Conservation (phyloP, 768 basidiomycete species). For the Auricularia cornea region DNA sequence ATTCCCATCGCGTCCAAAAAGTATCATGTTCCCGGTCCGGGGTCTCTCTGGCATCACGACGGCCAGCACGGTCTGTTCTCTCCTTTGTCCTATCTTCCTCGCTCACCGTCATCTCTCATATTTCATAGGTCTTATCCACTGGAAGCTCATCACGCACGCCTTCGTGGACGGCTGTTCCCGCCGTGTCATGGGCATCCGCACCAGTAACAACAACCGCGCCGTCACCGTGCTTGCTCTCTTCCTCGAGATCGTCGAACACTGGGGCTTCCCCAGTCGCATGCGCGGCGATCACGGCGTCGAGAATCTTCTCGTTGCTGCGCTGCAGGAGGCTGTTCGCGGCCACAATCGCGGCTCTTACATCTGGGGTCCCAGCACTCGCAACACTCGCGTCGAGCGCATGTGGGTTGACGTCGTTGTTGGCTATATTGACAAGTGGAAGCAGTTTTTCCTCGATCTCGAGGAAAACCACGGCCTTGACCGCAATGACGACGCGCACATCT, state of each 20-base stretch:
- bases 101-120: constrained; percentile 12
- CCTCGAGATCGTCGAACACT: constrained; percentile 10
- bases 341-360: constrained; percentile 26
- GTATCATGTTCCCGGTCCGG: constrained; percentile 12
- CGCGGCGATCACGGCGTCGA: constrained; percentile 34
- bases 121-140: constrained; percentile 13
- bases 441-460: constrained; percentile 8
- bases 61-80: constrained; percentile 14
- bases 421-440: constrained; percentile 6
- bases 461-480: constrained; percentile 2
- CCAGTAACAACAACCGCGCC: constrained; percentile 31
- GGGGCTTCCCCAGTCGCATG: constrained; percentile 24
- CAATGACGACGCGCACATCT: constrained; percentile 3
- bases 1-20: constrained; percentile 3
- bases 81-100: constrained; percentile 6
- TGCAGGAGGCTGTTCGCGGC: constrained; percentile 13
- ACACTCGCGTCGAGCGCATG: constrained; percentile 9
- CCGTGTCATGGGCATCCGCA: constrained; percentile 15
- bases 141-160: constrained; percentile 17
- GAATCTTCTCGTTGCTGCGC: constrained; percentile 23
- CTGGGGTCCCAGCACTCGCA: constrained; percentile 22
- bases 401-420: constrained; percentile 6
- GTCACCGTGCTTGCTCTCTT: constrained; percentile 30
- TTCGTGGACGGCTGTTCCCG: constrained; percentile 15
- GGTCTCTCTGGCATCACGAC: constrained; percentile 18